Percentiles rank a stretch among this genome's conserved stretches.
Conservation (phyloP, 257 asterid species). For the Plantago elongata region DNA sequence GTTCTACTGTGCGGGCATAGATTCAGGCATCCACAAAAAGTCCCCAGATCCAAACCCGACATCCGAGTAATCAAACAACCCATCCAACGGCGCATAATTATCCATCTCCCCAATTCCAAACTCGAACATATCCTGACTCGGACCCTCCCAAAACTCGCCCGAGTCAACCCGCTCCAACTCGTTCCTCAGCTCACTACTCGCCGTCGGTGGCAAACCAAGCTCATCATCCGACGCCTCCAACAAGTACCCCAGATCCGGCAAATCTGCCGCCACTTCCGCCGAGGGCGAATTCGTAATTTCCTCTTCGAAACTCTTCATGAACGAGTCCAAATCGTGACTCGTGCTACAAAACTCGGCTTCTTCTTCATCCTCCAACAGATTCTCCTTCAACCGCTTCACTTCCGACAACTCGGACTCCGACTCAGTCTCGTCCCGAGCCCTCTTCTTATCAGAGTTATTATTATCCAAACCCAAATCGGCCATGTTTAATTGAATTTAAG, state of each 20-base stretch:
- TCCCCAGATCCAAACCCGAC: constrained; percentile 30
- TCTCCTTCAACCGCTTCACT: constrained; percentile 54
- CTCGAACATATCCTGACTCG: constrained; percentile 43
- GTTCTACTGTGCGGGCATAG: constrained; percentile 47
- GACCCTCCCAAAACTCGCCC: constrained; percentile 32
- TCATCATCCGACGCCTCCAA: constrained; percentile 68
- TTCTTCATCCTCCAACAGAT: constrained; percentile 41
- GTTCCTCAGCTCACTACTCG: constrained; percentile 18
- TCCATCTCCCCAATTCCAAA: constrained; percentile 30
- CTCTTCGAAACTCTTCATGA: constrained; percentile 57
- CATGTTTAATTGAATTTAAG: constrained; percentile 1
- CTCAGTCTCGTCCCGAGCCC: constrained; percentile 28
- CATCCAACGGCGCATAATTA: constrained; percentile 31
- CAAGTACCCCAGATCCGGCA: constrained; percentile 51
- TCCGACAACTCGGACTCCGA: constrained; percentile 38
- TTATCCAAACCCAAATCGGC: constrained; percentile 12
- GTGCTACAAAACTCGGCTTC: constrained; percentile 30
- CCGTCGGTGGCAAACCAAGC: constrained; percentile 61
- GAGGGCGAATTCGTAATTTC: constrained; percentile 35
- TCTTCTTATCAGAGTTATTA: constrained; percentile 17
- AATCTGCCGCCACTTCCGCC: constrained; percentile 23
- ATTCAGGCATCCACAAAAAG: constrained; percentile 37
- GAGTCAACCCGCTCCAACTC: constrained; percentile 34
- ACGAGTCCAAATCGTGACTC: constrained; percentile 50
- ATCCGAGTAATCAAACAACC: constrained; percentile 44